These are phyloP conservation scores for Cladobotryum mycophilum DNA, from an alignment of 2,329 filamentous ascomycete species.

Conservation along the genomic window DNA sequence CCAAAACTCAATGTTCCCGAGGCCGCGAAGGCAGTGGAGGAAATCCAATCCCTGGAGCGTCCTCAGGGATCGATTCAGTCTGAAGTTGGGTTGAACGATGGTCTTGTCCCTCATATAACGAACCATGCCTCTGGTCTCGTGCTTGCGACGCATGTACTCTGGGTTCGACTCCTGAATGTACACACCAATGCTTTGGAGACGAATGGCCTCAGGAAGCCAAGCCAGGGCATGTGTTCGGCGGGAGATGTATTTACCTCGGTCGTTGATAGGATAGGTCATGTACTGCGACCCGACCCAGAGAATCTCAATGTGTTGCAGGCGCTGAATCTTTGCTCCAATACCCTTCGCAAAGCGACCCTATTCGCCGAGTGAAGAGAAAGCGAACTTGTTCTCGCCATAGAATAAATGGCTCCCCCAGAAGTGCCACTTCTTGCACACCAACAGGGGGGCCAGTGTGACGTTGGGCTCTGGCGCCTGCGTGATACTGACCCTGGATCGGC, in stretches of 20 bases:
- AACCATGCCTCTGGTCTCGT: conserved; percentile 26
- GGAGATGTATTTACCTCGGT: conserved; percentile 25
- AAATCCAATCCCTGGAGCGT: conserved; percentile 40
- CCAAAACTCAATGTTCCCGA: conserved; percentile 35
- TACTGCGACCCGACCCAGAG: conserved; percentile 34
- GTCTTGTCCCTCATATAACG: conserved; percentile 25
- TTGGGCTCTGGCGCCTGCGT: conserved; percentile 28
- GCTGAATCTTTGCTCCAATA: conserved; percentile 35
- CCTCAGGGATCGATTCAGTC: conserved; percentile 31
- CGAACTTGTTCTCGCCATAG: conserved; percentile 44
- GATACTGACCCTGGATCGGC: conserved; percentile 23
- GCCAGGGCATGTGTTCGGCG: conserved; percentile 31
- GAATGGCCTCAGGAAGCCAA: conserved; percentile 29
- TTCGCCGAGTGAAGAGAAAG: conserved; percentile 48
- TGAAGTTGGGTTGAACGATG: conserved; percentile 32
- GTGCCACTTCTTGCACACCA: conserved; percentile 35
- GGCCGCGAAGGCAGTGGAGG: conserved; percentile 37
- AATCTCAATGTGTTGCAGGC: conserved; percentile 39
- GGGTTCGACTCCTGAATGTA: conserved; percentile 33
- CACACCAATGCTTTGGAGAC: conserved; percentile 35
- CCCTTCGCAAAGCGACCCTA: conserved; percentile 40
- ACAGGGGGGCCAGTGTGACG: conserved; percentile 30
- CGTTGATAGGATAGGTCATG: conserved; percentile 17
- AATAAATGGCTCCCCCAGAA: conserved; percentile 38
- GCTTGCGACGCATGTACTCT: conserved; percentile 26